Evolutionary conservation across 176 grass and related monocot genomes (phyloP).

Genomic region (Lolium multiflorum): DNA sequence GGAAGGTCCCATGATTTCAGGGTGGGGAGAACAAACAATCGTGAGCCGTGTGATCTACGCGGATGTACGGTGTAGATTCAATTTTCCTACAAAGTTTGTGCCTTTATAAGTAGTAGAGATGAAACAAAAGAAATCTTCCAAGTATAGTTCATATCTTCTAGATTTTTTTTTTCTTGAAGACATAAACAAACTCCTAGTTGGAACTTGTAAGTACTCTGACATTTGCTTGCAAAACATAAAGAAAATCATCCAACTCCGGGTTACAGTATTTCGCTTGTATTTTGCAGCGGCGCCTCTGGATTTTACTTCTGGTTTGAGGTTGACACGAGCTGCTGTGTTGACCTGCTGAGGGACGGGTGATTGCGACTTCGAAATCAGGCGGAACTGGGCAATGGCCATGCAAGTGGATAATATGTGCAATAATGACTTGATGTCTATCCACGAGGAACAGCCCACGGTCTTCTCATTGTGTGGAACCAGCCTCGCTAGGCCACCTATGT

Average conservation of each 20-base stretch:
- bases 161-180: too few relatives aligned
- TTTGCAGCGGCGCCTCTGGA: not conserved
- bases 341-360: not conserved
- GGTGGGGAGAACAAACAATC: too few relatives aligned
- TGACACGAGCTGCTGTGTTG: not conserved
- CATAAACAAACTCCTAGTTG: too few relatives aligned
- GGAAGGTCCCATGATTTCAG: too few relatives aligned
- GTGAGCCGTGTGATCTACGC: too few relatives aligned
- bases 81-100: too few relatives aligned
- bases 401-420: not conserved
- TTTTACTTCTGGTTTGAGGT: not conserved
- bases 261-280: not conserved
- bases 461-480: not conserved
- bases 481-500: not conserved
- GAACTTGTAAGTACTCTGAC: too few relatives aligned
- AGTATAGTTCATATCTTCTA: too few relatives aligned
- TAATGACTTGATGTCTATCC: constrained; percentile 4
- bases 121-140: too few relatives aligned
- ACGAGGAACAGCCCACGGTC: not conserved
- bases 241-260: not conserved
- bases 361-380: not conserved
- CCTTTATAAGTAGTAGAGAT: too few relatives aligned
- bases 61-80: too few relatives aligned
- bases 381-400: not conserved
- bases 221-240: not conserved